Conservation (phyloP, 148 eudicot species). For the Arbutus unedo region DNA sequence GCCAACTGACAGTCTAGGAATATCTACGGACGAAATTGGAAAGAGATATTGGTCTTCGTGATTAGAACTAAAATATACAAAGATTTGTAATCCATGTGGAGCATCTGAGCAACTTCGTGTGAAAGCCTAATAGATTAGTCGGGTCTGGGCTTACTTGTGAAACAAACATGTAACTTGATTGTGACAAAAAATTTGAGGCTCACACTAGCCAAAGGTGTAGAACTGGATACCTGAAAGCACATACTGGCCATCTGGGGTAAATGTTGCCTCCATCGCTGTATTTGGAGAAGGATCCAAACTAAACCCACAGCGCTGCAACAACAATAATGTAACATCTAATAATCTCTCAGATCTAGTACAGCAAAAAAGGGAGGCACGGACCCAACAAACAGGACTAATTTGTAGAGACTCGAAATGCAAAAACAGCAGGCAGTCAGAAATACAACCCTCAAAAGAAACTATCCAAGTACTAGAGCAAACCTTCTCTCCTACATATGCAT, state of each 20-base stretch:
- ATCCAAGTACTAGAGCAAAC: constrained; percentile 27
- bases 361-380: not conserved
- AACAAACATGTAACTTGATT: not conserved
- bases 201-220: not conserved
- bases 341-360: not conserved
- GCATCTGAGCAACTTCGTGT: not conserved
- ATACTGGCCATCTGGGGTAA: constrained; percentile 93
- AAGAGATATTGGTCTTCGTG: not conserved
- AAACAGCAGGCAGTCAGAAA: constrained; percentile 5
- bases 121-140: not conserved
- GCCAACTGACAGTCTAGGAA: not conserved
- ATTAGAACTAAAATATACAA: not conserved
- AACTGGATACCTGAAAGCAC: constrained; percentile 66
- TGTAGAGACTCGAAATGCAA: not conserved
- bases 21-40: not conserved
- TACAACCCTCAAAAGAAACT: not conserved
- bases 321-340: not conserved
- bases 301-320: constrained; percentile 84
- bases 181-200: not conserved
- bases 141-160: not conserved
- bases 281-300: constrained; percentile 73
- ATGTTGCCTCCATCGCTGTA: constrained; percentile 78
- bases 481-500: constrained; percentile 97
- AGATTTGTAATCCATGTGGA: not conserved
- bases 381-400: not conserved